Conservation (phyloP, 345 rosid genomes). For the Corymbia maculata region DNA sequence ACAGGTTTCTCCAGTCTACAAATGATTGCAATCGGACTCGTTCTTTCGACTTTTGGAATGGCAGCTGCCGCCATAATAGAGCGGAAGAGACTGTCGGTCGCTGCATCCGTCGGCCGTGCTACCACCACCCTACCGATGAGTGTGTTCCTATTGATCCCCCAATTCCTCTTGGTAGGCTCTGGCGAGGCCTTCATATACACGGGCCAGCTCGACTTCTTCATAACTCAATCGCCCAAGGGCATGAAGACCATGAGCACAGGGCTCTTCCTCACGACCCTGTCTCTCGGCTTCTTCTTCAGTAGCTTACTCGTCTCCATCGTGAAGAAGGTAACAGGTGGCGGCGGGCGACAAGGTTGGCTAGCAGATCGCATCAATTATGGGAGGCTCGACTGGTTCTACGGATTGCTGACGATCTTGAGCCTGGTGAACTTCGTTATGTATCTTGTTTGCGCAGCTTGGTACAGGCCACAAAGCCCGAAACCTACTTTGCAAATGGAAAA, state of each 20-base stretch:
- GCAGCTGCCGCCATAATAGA: constrained; percentile 37
- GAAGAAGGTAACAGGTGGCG: constrained; percentile 21
- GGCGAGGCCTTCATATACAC: constrained; percentile 64
- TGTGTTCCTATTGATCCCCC: constrained; percentile 49
- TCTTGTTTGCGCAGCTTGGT: constrained; percentile 34
- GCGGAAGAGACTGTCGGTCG: constrained; percentile 30
- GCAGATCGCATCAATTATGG: constrained; percentile 44
- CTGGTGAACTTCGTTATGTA: constrained; percentile 32
- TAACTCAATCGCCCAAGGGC: constrained; percentile 56
- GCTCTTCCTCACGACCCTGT: constrained; percentile 55
- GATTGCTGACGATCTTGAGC: constrained; percentile 36
- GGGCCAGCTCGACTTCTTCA: constrained; percentile 66
- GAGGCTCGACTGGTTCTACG: constrained; percentile 54
- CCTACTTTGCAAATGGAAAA: constrained; percentile 17
- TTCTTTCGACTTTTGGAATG: constrained; percentile 44
- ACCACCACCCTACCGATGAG: constrained; percentile 26
- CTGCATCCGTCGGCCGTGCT: constrained; percentile 1
- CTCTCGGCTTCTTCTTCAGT: constrained; percentile 55
- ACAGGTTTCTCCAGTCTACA: constrained; percentile 51
- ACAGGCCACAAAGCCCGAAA: constrained; percentile 18
- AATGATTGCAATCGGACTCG: constrained; percentile 39
- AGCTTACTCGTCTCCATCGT: constrained; percentile 49
- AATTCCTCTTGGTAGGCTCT: constrained; percentile 46
- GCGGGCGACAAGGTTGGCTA: constrained; percentile 40
- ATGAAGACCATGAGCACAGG: constrained; percentile 76